phyloP scores from a whole-genome alignment of 2,329 filamentous ascomycete genomes.

The Coniochaeta hoffmannii region DNA sequence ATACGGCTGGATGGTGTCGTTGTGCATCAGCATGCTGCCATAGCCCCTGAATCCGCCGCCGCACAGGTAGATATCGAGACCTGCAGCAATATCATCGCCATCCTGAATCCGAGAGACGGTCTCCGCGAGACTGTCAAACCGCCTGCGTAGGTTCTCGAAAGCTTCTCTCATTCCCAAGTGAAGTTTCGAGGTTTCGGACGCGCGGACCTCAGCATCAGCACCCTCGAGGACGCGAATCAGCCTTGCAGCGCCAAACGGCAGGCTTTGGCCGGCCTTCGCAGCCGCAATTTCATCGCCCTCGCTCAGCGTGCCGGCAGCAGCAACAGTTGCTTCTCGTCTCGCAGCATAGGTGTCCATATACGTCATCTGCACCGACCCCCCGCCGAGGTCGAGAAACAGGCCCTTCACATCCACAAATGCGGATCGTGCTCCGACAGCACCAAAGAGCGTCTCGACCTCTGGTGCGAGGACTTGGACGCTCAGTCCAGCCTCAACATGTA shows the following conservation, averaged over 20 bases:
- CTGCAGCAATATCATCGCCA: conserved; percentile 28
- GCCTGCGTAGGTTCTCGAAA: conserved; percentile 43
- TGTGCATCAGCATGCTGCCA: conserved; percentile 81
- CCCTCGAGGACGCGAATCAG: conserved; percentile 42
- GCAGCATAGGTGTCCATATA: conserved; percentile 43
- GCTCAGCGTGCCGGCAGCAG: background rate
- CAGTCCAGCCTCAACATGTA: conserved; percentile 58
- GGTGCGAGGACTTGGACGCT: conserved; percentile 67
- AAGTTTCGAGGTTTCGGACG: conserved; percentile 47
- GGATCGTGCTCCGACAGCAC: conserved; percentile 76
- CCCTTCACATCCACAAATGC: conserved; percentile 62
- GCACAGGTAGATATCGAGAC: conserved; percentile 72
- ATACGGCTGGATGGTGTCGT: conserved; percentile 66
- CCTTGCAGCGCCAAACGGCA: conserved; percentile 55
- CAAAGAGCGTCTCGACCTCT: conserved; percentile 73
- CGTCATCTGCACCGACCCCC: conserved; percentile 60
- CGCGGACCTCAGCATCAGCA: conserved; percentile 29
- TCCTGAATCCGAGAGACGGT: conserved; percentile 27
- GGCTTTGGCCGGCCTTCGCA: conserved; percentile 45
- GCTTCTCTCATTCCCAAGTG: conserved; percentile 49
- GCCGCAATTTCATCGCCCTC: conserved; percentile 42
- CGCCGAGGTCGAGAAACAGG: conserved; percentile 81
- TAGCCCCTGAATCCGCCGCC: conserved; percentile 88
- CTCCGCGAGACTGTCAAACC: conserved; percentile 43
- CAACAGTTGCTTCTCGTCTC: conserved; percentile 9